Evolutionary conservation across 2,329 filamentous ascomycete genomes (phyloP).

Genomic region (Acephala macrosclerotiorum): DNA sequence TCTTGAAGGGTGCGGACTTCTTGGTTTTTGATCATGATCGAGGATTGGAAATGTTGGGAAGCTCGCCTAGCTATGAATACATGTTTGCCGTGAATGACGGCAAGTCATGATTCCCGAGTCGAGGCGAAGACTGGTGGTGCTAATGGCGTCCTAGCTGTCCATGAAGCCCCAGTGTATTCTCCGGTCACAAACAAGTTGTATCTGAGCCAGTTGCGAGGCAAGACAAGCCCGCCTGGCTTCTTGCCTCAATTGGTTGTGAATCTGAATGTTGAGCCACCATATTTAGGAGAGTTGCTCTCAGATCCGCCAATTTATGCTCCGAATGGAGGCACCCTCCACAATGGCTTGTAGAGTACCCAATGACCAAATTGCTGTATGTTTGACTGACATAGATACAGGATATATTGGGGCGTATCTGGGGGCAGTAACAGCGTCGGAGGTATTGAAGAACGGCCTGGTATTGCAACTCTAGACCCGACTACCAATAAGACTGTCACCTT

Average conservation of each 20-base stretch:
- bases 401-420: constrained; percentile 43
- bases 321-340: constrained; percentile 50
- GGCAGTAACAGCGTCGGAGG: constrained; percentile 47
- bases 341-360: constrained; percentile 40
- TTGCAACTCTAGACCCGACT: constrained; percentile 37
- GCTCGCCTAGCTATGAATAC: constrained; percentile 46
- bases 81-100: constrained; percentile 42
- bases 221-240: constrained; percentile 42
- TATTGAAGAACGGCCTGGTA: constrained; percentile 48
- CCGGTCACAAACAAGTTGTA: constrained; percentile 50
- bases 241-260: constrained; percentile 49
- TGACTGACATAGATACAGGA: not conserved
- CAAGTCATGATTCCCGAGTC: not conserved
- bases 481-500: constrained; percentile 39
- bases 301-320: constrained; percentile 53
- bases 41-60: constrained; percentile 47
- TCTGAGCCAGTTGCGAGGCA: constrained; percentile 43
- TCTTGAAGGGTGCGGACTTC: constrained; percentile 42
- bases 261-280: constrained; percentile 52
- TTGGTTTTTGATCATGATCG: constrained; percentile 47
- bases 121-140: not conserved
- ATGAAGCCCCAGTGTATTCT: constrained; percentile 53
- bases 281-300: constrained; percentile 47
- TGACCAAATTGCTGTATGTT: not conserved
- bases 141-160: constrained; percentile 39